These are phyloP conservation scores for Globisporangium parvum DNA, from an alignment of 352 stramenopile species.

Conservation along the genomic window DNA sequence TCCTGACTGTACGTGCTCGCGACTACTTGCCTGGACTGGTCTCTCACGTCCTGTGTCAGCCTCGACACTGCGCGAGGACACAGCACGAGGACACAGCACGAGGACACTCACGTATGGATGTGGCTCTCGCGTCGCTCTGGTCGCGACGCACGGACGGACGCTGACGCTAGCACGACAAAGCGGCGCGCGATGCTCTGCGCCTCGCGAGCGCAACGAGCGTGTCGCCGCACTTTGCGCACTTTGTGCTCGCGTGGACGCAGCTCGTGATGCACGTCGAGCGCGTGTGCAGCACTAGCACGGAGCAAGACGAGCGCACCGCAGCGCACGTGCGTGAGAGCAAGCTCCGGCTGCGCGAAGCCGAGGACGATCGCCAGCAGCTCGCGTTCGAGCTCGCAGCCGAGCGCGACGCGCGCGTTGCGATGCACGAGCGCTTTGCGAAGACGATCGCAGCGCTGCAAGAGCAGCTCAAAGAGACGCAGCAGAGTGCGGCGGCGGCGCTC, in stretches of 20 bases:
- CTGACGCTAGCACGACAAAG: constrained; percentile 30
- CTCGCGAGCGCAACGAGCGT: constrained; percentile 31
- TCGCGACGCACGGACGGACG: not conserved
- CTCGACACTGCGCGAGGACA: not conserved
- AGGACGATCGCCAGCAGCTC: constrained; percentile 60
- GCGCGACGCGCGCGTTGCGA: constrained; percentile 23
- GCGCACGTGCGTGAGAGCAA: constrained; percentile 36
- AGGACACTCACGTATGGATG: not conserved
- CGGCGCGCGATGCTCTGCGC: constrained; percentile 30
- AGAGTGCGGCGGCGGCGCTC: constrained; percentile 29
- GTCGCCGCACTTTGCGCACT: constrained; percentile 25
- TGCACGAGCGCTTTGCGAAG: constrained; percentile 23
- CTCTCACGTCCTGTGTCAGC: too few relatives aligned
- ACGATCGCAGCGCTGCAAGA: constrained; percentile 32
- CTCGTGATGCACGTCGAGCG: constrained; percentile 34
- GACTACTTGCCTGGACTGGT: not conserved
- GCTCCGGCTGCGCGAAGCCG: constrained; percentile 46
- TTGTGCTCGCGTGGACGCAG: constrained; percentile 33
- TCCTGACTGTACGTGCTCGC: constrained; percentile 18
- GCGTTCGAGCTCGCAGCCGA: constrained; percentile 45
- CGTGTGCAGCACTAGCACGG: constrained; percentile 33
- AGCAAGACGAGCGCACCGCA: constrained; percentile 42
- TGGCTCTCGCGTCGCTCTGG: not conserved
- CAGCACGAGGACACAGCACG: too few relatives aligned
- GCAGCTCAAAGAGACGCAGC: constrained; percentile 42